Evolutionary conservation across 2,329 filamentous ascomycete genomes (phyloP), one percentile per base, ranked within the genome.

Genomic region (Phialemoniopsis sp.): DNA sequence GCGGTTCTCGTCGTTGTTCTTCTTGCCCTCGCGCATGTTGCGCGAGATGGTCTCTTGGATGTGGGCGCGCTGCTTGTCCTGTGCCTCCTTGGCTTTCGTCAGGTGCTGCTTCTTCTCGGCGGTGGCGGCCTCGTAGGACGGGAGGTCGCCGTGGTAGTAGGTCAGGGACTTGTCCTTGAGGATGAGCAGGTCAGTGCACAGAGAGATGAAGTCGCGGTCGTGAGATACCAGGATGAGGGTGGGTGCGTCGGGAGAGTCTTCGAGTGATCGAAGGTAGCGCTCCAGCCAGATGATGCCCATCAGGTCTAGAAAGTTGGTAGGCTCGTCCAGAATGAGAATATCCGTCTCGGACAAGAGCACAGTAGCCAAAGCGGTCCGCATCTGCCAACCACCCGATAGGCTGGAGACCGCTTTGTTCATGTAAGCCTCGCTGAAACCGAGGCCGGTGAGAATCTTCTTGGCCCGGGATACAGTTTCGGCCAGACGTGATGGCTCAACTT

Each of bases 211-310:
- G 48, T 86, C 83, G 13, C 88, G 78, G 57, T 95, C 89, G 62
- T 95, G 89, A 0, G 88, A 93, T 3, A 93, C 87, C 2, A 93
- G 67, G 13, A 94, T 68, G 2, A 93, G 70, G 0, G 87, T 93
- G 0, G 77, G 76, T 0, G 75, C 76, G 3, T 69, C 62, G 0
- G 70, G 63, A 6, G 10, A 10, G 0, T 58, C 59, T 15, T 79
- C 73, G 3, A 83, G 59, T 2, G 72, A 64, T 29, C 74, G 67
- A 9, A 95, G 75, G 53, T 89, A 83, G 12, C 75, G 74, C 54
- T 94, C 84, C 2, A 95, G 70, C 87, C 89, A 94, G 40, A 95
- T 78, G 41, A 95, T 89, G 2, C 86, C 87, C 0, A 89, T 72
- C 1, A 94, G 68, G 53, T 94, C 88, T 2, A 94, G 73, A 55